A percentile compares a stretch with the other conserved stretches of the same genome.
Evolutionary conservation across 1,284 basidiomycete genomes (phyloP).

Genomic region (Amylostereum areolatum): DNA sequence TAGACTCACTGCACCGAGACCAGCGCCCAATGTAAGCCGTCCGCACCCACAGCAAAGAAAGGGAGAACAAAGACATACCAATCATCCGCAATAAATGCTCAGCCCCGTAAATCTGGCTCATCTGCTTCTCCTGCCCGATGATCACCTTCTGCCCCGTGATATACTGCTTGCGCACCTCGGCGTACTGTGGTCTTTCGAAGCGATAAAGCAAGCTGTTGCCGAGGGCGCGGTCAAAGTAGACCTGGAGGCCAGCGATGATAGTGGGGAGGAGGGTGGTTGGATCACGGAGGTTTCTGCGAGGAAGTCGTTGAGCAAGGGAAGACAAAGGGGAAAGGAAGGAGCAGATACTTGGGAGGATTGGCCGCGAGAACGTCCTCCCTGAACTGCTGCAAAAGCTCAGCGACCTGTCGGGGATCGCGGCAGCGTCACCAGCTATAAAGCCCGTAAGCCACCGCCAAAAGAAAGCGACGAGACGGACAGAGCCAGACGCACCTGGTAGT

Average conservation of each 20-base stretch:
- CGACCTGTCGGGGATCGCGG: conserved; percentile 81
- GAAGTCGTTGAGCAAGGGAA: not conserved
- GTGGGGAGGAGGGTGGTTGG: conserved; percentile 65
- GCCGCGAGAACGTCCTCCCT: conserved; percentile 51
- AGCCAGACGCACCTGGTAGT: conserved; percentile 61
- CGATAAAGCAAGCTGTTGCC: conserved; percentile 91
- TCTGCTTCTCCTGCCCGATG: conserved; percentile 72
- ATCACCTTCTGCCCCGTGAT: conserved; percentile 66
- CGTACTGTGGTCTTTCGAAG: conserved; percentile 91
- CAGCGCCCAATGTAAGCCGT: not conserved
- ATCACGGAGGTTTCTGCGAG: conserved; percentile 47
- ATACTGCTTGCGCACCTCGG: conserved; percentile 73
- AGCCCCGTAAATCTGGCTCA: conserved; percentile 90
- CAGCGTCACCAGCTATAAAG: conserved; percentile 73
- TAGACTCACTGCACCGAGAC: conserved; percentile 53
- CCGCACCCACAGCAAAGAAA: not conserved
- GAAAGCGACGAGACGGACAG: not conserved
- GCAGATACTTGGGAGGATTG: conserved; percentile 39
- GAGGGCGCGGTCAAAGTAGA: conserved; percentile 91
- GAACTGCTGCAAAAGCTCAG: conserved; percentile 78
- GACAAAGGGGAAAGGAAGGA: conserved; percentile 14
- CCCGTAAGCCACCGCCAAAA: not conserved
- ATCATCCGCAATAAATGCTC: conserved; percentile 92
- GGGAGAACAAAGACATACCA: conserved; percentile 46
- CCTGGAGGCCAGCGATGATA: conserved; percentile 82